Conservation (phyloP, 2,329 filamentous ascomycete genomes). For the Epichloe hybrida region DNA sequence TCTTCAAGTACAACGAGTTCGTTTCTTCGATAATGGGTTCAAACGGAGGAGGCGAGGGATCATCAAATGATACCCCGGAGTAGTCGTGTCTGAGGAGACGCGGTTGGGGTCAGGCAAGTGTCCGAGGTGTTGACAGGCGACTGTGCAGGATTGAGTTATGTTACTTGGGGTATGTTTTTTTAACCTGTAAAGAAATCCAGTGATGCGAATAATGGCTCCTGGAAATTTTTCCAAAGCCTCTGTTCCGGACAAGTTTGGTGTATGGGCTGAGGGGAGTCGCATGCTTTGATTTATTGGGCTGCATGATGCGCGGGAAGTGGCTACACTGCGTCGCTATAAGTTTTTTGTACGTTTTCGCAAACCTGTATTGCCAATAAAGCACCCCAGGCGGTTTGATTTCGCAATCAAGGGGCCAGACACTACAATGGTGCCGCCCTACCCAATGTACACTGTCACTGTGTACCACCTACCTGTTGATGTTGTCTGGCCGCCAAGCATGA, state of each 20-base stretch:
- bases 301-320: no score
- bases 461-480: no score
- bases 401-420: no score
- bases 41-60: conserved; percentile 21
- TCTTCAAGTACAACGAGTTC: conserved; percentile 91
- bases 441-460: no score
- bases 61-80: conserved; percentile 17
- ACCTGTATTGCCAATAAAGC: no score
- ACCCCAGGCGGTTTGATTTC: no score
- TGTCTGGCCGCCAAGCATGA: no score
- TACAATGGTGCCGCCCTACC: no score
- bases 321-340: no score
- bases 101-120: no score
- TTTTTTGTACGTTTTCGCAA: no score
- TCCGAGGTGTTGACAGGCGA: neutral
- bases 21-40: conserved; percentile 55
- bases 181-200: neutral
- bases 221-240: neutral
- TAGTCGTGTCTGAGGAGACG: neutral
- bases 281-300: neutral
- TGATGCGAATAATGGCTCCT: neutral
- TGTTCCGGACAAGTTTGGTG: no score
- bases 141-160: neutral
- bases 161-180: neutral
- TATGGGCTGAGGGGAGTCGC: neutral